Percentiles rank a stretch among this genome's conserved stretches.
phyloP scores from a whole-genome alignment of 140 eudicot species.

The Flaveria floridana region DNA sequence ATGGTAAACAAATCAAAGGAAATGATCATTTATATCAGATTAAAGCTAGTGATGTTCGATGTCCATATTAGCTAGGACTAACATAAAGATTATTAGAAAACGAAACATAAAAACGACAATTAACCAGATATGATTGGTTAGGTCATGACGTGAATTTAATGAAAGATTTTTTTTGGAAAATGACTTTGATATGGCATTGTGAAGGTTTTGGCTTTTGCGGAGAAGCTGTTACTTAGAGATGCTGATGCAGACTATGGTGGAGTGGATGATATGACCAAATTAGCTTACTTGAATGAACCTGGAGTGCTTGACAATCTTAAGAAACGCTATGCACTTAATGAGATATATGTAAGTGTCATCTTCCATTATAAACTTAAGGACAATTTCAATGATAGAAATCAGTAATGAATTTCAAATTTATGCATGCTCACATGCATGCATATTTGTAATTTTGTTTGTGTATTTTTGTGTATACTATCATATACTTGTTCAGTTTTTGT shows the following conservation, averaged over 20 bases:
- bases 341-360: slow-evolving; percentile 73
- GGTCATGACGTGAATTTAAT: neutral
- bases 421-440: neutral
- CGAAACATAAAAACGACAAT: slow-evolving; percentile 16
- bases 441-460: neutral
- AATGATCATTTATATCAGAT: slow-evolving; percentile 1
- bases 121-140: slow-evolving; percentile 11
- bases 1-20: neutral
- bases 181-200: slow-evolving; percentile 21
- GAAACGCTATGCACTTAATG: slow-evolving; percentile 85
- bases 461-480: neutral
- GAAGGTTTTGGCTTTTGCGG: slow-evolving; percentile 61
- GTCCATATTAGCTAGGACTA: neutral
- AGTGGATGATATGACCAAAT: slow-evolving; percentile 98
- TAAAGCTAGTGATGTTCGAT: neutral
- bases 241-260: slow-evolving; percentile 95
- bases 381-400: neutral
- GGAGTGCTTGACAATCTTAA: slow-evolving; percentile 94
- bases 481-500: neutral
- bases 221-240: slow-evolving; percentile 74
- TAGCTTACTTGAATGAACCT: slow-evolving; percentile 95
- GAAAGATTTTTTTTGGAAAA: slow-evolving; percentile 14
- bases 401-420: slow-evolving; percentile 1
- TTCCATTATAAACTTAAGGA: neutral
- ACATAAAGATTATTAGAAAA: slow-evolving; percentile 1